Conservation (phyloP, 225 moss, liverwort and hornwort species). For the Takakia lepidozioides region DNA sequence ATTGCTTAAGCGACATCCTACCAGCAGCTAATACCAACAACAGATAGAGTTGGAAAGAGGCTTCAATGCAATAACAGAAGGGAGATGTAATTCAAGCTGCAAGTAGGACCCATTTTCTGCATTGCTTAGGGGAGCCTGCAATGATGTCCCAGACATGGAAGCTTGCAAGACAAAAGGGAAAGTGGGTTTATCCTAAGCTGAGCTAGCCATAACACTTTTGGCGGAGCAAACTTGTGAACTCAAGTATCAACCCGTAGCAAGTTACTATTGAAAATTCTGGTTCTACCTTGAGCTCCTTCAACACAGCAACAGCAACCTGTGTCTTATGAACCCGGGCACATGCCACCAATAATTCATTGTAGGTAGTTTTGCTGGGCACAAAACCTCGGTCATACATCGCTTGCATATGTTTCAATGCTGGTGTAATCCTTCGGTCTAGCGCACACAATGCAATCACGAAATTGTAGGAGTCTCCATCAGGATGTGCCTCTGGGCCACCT, state of each 20-base stretch:
- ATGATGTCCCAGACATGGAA: neutral
- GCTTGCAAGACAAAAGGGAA: neutral
- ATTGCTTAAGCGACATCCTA: too few species aligned
- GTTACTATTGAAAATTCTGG: neutral
- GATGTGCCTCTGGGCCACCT: constrained; percentile 66
- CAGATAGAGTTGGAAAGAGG: too few species aligned
- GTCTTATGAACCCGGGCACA: constrained; percentile 47
- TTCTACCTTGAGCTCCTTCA: constrained; percentile 76
- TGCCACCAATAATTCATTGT: constrained; percentile 75
- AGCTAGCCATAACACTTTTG: neutral
- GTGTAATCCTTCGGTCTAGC: constrained; percentile 58
- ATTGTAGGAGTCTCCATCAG: constrained; percentile 87
- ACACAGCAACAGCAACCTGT: constrained; percentile 40
- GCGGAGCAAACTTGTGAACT: neutral
- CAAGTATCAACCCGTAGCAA: too few species aligned
- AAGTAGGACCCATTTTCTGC: neutral
- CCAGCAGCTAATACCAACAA: too few species aligned
- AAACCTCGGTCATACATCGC: constrained; percentile 55
- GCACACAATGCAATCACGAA: constrained; percentile 90
- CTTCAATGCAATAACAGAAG: too few species aligned
- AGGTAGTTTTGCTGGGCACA: constrained; percentile 80
- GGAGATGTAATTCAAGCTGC: too few species aligned
- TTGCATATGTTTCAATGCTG: constrained; percentile 65
- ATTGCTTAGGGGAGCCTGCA: neutral
- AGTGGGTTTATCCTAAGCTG: neutral